phyloP scores from a whole-genome alignment of 352 stramenopile genomes.

The Globisporangium nodosum region DNA sequence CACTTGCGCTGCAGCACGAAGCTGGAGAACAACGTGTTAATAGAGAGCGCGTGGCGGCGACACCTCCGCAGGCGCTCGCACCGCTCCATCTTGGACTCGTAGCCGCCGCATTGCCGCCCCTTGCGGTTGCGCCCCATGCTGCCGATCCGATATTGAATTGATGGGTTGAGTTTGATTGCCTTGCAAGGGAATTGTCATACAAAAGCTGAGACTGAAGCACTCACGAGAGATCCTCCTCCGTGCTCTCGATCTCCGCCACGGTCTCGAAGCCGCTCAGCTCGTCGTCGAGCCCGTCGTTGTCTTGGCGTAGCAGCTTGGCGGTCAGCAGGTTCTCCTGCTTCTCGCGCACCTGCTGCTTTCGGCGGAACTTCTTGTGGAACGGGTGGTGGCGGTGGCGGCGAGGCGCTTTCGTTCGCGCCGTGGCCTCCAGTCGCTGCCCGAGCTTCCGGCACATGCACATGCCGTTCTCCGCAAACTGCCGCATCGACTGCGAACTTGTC shows the following conservation, averaged over 20 bases:
- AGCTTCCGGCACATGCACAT: slow-evolving; percentile 45
- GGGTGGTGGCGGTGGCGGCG: slow-evolving; percentile 13
- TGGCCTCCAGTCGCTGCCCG: slow-evolving; percentile 40
- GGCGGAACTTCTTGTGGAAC: slow-evolving; percentile 8
- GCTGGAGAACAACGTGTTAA: slow-evolving; percentile 15
- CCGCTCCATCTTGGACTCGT: slow-evolving; percentile 71
- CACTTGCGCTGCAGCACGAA: slow-evolving; percentile 58
- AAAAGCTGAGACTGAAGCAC: not conserved
- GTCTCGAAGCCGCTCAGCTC: slow-evolving; percentile 13
- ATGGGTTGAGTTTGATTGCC: not conserved
- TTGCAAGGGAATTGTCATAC: not conserved
- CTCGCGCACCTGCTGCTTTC: not conserved
- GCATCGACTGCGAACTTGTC: slow-evolving; percentile 11
- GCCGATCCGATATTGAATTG: too few species aligned
- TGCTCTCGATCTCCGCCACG: slow-evolving; percentile 4
- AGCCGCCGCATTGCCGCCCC: slow-evolving; percentile 63
- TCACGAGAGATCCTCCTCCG: slow-evolving; percentile 2
- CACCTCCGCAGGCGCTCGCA: slow-evolving; percentile 1
- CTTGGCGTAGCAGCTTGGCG: slow-evolving; percentile 9
- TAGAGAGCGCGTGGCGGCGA: too few species aligned
- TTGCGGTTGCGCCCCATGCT: slow-evolving; percentile 70
- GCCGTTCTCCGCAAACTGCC: slow-evolving; percentile 24
- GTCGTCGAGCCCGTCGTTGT: slow-evolving; percentile 5
- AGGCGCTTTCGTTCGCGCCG: slow-evolving; percentile 15
- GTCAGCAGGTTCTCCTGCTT: slow-evolving; percentile 15